Evolutionary conservation across 768 basidiomycete genomes (phyloP).

Genomic region (Panaeolus papilionaceus): DNA sequence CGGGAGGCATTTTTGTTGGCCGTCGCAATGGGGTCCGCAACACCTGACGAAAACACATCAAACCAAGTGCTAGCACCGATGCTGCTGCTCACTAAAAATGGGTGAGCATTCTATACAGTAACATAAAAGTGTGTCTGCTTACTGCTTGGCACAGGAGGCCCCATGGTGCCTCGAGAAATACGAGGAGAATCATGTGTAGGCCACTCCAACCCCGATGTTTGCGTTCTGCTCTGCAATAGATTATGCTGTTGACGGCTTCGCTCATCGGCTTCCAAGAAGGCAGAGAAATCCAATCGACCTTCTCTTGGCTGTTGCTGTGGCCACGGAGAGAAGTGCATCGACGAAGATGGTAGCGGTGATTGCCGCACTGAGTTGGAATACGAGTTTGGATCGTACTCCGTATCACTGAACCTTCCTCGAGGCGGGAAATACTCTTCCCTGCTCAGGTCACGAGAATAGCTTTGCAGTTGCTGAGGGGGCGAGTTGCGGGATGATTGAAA

Average conservation of each 20-base stretch:
- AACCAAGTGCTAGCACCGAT: not conserved
- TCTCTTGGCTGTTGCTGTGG: conserved; percentile 14
- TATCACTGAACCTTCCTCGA: conserved; percentile 16
- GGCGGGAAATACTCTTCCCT: conserved; percentile 38
- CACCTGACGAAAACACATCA: not conserved
- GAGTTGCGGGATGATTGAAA: not conserved
- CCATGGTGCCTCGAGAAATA: not conserved
- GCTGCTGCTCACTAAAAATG: not conserved
- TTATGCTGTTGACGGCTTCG: conserved; percentile 30
- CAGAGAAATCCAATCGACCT: conserved; percentile 24
- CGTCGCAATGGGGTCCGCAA: not conserved
- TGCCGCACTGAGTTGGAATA: conserved; percentile 25
- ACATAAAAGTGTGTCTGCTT: not conserved
- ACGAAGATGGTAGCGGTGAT: conserved; percentile 19
- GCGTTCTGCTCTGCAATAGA: not conserved
- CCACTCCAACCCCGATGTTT: conserved; percentile 5
- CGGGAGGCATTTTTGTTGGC: not conserved
- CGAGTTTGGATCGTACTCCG: conserved; percentile 23
- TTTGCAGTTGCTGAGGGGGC: conserved; percentile 18
- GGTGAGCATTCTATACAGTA: not conserved
- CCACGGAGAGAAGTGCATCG: conserved; percentile 15
- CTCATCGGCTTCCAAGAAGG: conserved; percentile 37
- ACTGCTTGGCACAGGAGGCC: conserved; percentile 1
- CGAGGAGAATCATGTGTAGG: not conserved
- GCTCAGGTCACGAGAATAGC: conserved; percentile 27